Conservation (phyloP, 352 stramenopile species). For the Globisporangium splendens region DNA sequence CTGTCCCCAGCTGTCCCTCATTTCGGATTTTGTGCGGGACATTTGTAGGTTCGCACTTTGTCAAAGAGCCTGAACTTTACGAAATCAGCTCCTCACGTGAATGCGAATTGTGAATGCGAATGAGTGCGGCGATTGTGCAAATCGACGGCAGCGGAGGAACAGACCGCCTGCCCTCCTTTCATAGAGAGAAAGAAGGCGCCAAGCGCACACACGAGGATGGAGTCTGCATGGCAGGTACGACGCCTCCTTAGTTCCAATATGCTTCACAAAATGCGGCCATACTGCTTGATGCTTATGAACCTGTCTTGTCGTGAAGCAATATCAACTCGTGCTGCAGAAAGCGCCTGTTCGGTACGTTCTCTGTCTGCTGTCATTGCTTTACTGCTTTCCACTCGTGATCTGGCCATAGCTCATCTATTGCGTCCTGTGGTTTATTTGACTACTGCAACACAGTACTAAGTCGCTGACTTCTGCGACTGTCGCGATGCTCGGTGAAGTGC, state of each 20-base stretch:
- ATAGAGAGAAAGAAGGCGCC: neutral
- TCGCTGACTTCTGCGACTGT: slow-evolving; percentile 57
- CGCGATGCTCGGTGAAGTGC: slow-evolving; percentile 58
- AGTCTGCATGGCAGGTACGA: slow-evolving; percentile 33
- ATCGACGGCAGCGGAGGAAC: neutral
- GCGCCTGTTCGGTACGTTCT: slow-evolving; percentile 39
- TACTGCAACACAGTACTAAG: slow-evolving; percentile 56
- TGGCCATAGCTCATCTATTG: neutral
- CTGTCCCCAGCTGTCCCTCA: too few relatives aligned
- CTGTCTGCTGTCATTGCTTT: neutral
- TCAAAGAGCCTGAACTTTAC: too few relatives aligned
- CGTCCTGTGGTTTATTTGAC: neutral
- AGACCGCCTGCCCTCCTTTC: neutral
- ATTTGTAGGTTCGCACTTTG: too few relatives aligned
- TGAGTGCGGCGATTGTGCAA: neutral
- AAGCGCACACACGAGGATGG: slow-evolving; percentile 13
- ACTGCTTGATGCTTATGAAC: neutral
- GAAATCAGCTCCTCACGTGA: too few relatives aligned
- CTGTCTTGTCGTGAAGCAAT: slow-evolving; percentile 30
- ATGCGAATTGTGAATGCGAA: neutral
- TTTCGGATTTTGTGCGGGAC: too few relatives aligned
- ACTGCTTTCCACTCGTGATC: neutral
- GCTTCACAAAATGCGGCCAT: neutral
- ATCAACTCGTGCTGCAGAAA: slow-evolving; percentile 51
- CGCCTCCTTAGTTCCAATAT: too few relatives aligned